phyloP scores from a whole-genome alignment of 2,329 filamentous ascomycete genomes.

The Cercospora canescens region DNA sequence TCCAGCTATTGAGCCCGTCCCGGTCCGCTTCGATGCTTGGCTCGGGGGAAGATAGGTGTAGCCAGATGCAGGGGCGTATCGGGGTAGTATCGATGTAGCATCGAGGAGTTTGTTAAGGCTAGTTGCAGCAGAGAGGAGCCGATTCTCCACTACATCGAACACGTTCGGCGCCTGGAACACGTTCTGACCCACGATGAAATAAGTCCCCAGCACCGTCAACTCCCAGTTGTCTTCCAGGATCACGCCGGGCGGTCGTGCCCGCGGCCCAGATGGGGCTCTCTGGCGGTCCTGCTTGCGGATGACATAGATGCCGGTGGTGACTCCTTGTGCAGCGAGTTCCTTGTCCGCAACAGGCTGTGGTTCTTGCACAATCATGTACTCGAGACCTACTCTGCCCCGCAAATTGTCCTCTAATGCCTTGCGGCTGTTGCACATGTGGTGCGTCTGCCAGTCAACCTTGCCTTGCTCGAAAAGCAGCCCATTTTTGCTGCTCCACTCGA shows the following conservation, averaged over 20 bases:
- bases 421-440: constrained; percentile 55
- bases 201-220: constrained; percentile 56
- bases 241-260: constrained; percentile 38
- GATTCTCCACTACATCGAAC: constrained; percentile 55
- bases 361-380: constrained; percentile 61
- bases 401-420: constrained; percentile 57
- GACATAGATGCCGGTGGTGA: constrained; percentile 55
- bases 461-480: constrained; percentile 56
- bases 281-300: constrained; percentile 59
- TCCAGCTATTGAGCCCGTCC: constrained; percentile 36
- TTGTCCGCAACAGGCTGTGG: constrained; percentile 51
- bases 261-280: constrained; percentile 41
- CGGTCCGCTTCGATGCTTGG: constrained; percentile 39
- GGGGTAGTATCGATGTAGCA: constrained; percentile 53
- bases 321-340: constrained; percentile 33
- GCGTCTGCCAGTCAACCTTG: constrained; percentile 50
- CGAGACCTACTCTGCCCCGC: constrained; percentile 56
- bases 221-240: constrained; percentile 48
- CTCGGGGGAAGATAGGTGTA: constrained; percentile 55
- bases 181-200: constrained; percentile 61
- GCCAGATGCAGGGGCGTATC: constrained; percentile 59
- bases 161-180: constrained; percentile 64
- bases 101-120: constrained; percentile 58
- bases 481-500: constrained; percentile 62
- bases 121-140: constrained; percentile 57